A percentile compares a stretch with the other conserved stretches of the same genome.
Conservation (phyloP, 2,329 filamentous ascomycete species). For the Alternaria arbusti region DNA sequence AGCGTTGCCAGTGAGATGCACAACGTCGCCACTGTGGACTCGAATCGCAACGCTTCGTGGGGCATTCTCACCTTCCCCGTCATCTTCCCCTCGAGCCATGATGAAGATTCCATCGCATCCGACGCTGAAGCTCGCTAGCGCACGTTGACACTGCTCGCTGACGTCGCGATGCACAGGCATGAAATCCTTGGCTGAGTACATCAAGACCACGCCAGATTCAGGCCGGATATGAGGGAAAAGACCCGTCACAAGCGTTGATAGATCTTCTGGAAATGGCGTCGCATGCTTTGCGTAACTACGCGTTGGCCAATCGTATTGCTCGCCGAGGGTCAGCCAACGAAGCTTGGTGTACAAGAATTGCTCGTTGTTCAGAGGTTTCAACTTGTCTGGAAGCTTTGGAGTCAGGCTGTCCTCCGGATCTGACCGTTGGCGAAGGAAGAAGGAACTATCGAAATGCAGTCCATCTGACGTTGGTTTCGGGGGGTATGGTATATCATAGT, state of each 20-base stretch:
- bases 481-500: slow-evolving; percentile 73
- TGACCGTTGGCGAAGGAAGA: slow-evolving; percentile 43
- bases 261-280: slow-evolving; percentile 76
- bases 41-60: slow-evolving; percentile 43
- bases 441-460: slow-evolving; percentile 36
- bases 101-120: slow-evolving; percentile 93
- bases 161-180: slow-evolving; percentile 95
- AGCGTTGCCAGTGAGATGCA: slow-evolving; percentile 83
- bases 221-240: slow-evolving; percentile 82
- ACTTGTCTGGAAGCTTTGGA: slow-evolving; percentile 73
- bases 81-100: slow-evolving; percentile 59
- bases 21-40: slow-evolving; percentile 83
- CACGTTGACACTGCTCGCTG: slow-evolving; percentile 81
- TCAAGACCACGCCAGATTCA: slow-evolving; percentile 90
- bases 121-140: slow-evolving; percentile 84
- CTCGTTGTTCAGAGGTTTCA: slow-evolving; percentile 74
- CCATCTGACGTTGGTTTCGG: slow-evolving; percentile 44
- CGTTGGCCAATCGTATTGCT: slow-evolving; percentile 95
- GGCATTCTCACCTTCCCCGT: slow-evolving; percentile 36
- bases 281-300: slow-evolving; percentile 77
- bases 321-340: slow-evolving; percentile 93
- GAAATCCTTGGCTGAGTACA: slow-evolving; percentile 89
- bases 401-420: slow-evolving; percentile 29
- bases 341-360: slow-evolving; percentile 80
- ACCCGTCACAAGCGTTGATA: slow-evolving; percentile 69